Evolutionary conservation across 2,329 filamentous ascomycete species (phyloP), one percentile per base, ranked within the genome.

Genomic region (Plectosphaerella plurivora): DNA sequence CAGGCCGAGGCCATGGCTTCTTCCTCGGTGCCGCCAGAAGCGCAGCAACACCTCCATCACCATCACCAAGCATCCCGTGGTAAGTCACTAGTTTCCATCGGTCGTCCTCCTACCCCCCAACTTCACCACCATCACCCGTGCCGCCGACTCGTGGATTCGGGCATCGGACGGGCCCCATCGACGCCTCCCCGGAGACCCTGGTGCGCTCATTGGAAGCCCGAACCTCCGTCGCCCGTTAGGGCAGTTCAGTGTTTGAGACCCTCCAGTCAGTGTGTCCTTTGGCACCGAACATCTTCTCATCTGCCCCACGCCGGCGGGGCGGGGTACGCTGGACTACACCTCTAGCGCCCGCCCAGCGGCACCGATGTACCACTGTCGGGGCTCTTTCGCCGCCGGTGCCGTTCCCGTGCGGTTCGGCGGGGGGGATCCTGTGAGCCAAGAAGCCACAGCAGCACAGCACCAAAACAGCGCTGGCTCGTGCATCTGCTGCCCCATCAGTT

Each of bases 1-100:
- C 57, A 55, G 47, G 55, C 54, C 10, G 44, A 25, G 12, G 25
- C 18, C 12, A 51, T 45, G 41, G 51, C 14, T 16, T 12, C 28
- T 12, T 33, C 28, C 8, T 25, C 24, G 24, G 14, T 14, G 24
- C 20, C 39, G n/a, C 10, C n/a, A 22, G 39, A 22, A 18, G 22
- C 37, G 45, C 25, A 9, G 10, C 45, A 35, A n/a, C 9, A 47
- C 11, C 24, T 12, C 5, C 25, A 10, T 6, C 36, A 41, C 6
- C 20, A 41, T 8, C 35, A 25, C 36, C 36, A 14, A 14, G 5
- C 20, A 24, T 16, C 20, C 22, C 36, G 47, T 49, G 35, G 33
- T 44, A 39, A 22, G 20, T 42, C 8, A 24, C 14, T 16, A 25
- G 18, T 42, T 22, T 41, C 15, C 25, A 35, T 15, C 25, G 44